Evolutionary conservation across 2,329 filamentous ascomycete genomes (phyloP), one percentile per base, ranked within the genome.

Genomic region (Aspergillus sp.): DNA sequence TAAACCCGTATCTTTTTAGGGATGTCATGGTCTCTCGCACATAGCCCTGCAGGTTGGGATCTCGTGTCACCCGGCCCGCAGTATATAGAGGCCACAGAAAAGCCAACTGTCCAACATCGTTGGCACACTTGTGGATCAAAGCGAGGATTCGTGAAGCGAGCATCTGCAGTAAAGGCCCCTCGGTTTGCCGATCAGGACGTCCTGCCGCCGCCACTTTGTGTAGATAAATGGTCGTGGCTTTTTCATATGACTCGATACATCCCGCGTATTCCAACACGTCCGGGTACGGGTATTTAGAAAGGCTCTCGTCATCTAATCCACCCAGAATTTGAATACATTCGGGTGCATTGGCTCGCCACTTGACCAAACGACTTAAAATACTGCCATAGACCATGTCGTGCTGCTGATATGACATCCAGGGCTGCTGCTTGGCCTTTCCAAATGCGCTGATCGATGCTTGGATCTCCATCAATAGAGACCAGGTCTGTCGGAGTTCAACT

Each of bases 241-340:
- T 65, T 34, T 66, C 63, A 40, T 66, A 65, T 2, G 63, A 60
- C 41, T 66, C 62, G 33, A 66, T 58, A 39, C 63, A 66, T 11
- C 61, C 63, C 5, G 54, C 59, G 44, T 65, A 64, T 36, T 66
- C 63, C 1, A 66, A 37, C 7, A 65, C 47, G n/a, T 61, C 58
- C 0, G 53, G 53, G 33, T 57, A 63, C 5, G 53, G 57, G 41
- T 61, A 65, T 12, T 43, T 49, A 6, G 40, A 42, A 12, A 65
- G 35, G 30, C 48, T 59, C 31, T 58, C 54, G n/a, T 59, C 57
- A 12, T 63, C 59, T 8, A 65, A 41, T 4, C 54, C 55, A 5
- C 53, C 52, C 1, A 64, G 50, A 6, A 54, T 31, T 31, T 61
- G 58, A 3, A 65, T 38, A 39, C 55, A 55, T 4, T 56, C 43